phyloP scores from a whole-genome alignment of 2,329 filamentous ascomycete species.

The Microcyclospora tardicrescens region DNA sequence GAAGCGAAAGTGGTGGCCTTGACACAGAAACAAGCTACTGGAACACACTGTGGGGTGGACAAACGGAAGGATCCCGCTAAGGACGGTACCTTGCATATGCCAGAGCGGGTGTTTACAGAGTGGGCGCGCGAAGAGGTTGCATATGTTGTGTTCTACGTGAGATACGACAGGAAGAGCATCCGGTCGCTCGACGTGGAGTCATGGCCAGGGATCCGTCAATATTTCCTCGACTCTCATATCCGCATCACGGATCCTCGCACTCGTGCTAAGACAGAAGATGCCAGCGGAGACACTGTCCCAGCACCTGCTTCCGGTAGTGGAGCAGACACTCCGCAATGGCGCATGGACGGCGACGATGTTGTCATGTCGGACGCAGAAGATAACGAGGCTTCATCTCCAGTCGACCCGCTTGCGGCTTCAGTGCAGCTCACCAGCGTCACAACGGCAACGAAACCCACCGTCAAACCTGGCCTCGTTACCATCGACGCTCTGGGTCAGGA shows the following conservation, averaged over 20 bases:
- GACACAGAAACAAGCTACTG: conserved; percentile 40
- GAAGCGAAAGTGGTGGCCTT: conserved; percentile 40
- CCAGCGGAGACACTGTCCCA: not conserved
- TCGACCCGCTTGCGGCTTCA: conserved; percentile 2
- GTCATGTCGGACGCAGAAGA: conserved; percentile 19
- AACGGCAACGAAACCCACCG: not conserved
- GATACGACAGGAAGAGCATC: not conserved
- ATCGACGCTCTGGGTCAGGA: conserved; percentile 43
- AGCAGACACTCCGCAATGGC: conserved; percentile 3
- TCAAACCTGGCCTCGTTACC: conserved; percentile 31
- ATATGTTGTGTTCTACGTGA: not conserved
- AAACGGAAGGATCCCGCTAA: not conserved
- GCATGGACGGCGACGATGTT: conserved; percentile 27
- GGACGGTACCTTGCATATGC: not conserved
- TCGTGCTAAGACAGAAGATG: not conserved
- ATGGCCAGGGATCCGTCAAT: not conserved
- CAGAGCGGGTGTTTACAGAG: no score
- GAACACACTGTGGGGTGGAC: conserved; percentile 24
- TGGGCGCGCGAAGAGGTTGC: not conserved
- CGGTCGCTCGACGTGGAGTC: not conserved
- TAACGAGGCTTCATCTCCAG: not conserved
- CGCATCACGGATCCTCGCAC: not conserved
- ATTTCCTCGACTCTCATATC: not conserved
- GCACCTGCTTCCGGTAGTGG: not conserved
- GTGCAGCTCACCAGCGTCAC: conserved; percentile 1